These are phyloP conservation scores for Musa itinerans DNA, from an alignment of 176 grass and related monocot species.

Conservation along the genomic window DNA sequence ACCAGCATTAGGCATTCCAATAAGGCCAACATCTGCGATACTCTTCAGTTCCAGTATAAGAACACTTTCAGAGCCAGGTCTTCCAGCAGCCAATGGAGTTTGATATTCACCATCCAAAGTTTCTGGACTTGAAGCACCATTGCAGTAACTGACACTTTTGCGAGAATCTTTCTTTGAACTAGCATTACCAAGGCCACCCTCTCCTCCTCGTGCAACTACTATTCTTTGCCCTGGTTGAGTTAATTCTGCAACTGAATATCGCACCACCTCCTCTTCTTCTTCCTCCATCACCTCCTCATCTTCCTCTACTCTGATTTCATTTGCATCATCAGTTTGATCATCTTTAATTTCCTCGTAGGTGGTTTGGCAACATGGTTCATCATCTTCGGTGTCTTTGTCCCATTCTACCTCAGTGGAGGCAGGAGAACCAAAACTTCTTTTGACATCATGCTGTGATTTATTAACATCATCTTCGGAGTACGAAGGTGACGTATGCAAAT, in stretches of 20 bases:
- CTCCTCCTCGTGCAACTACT: constrained; percentile 58
- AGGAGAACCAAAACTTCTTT: background rate
- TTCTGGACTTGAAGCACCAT: background rate
- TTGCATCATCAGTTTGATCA: background rate
- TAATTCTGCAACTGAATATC: constrained; percentile 65
- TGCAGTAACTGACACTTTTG: constrained; percentile 26
- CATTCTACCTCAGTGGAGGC: constrained; percentile 1
- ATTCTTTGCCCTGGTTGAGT: constrained; percentile 59
- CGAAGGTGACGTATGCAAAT: constrained; percentile 4
- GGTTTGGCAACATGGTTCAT: background rate
- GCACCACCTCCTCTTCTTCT: constrained; percentile 32
- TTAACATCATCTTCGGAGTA: background rate
- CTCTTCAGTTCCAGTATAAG: constrained; percentile 83
- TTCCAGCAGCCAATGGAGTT: constrained; percentile 28
- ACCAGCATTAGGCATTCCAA: constrained; percentile 76
- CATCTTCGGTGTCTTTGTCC: background rate
- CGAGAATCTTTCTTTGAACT: constrained; percentile 31
- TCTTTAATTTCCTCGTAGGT: background rate
- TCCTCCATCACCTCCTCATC: constrained; percentile 18
- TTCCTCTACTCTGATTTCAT: background rate
- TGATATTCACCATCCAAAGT: background rate
- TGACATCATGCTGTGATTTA: background rate
- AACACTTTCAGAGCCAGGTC: constrained; percentile 49
- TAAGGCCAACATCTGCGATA: constrained; percentile 83
- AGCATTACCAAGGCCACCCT: constrained; percentile 64